Evolutionary conservation across 768 basidiomycete genomes (phyloP).

Genomic region (Pleurotus djamor): DNA sequence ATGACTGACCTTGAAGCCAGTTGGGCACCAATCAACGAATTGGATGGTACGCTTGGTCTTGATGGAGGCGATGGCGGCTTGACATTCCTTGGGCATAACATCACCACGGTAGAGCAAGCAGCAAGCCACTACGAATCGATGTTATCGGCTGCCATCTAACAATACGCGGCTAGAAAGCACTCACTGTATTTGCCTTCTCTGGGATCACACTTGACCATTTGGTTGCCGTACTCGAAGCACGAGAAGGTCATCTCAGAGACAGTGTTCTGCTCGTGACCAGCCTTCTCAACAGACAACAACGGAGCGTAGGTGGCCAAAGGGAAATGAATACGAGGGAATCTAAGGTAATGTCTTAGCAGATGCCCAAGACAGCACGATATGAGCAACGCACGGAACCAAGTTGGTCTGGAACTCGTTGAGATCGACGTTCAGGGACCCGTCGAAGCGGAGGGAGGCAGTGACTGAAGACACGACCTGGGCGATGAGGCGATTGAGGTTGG

Average conservation of each 20-base stretch:
- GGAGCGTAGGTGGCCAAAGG: constrained; percentile 96
- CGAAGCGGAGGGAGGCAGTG: constrained; percentile 96
- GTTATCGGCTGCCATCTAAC: constrained; percentile 11
- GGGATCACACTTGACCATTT: constrained; percentile 96
- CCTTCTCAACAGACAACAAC: constrained; percentile 93
- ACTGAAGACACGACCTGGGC: constrained; percentile 98
- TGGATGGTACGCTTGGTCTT: constrained; percentile 98
- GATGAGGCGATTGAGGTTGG: constrained; percentile 94
- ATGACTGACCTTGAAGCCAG: constrained; percentile 81
- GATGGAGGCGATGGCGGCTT: constrained; percentile 89
- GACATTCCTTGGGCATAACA: constrained; percentile 95
- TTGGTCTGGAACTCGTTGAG: constrained; percentile 99
- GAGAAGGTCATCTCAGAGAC: constrained; percentile 98
- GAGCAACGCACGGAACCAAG: constrained; percentile 80
- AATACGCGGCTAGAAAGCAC: constrained; percentile 21
- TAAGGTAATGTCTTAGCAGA: constrained; percentile 24
- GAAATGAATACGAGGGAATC: constrained; percentile 98
- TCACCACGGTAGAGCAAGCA: constrained; percentile 93
- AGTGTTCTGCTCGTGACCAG: constrained; percentile 94
- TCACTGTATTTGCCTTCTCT: constrained; percentile 97
- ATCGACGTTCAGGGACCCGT: constrained; percentile 96
- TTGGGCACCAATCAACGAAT: constrained; percentile 98
- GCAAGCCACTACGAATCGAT: constrained; percentile 69
- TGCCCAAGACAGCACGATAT: neutral
- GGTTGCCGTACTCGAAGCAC: constrained; percentile 95